These are phyloP conservation scores for Lentinus tigrinus DNA, from an alignment of 768 basidiomycete genomes.

Conservation along the genomic window DNA sequence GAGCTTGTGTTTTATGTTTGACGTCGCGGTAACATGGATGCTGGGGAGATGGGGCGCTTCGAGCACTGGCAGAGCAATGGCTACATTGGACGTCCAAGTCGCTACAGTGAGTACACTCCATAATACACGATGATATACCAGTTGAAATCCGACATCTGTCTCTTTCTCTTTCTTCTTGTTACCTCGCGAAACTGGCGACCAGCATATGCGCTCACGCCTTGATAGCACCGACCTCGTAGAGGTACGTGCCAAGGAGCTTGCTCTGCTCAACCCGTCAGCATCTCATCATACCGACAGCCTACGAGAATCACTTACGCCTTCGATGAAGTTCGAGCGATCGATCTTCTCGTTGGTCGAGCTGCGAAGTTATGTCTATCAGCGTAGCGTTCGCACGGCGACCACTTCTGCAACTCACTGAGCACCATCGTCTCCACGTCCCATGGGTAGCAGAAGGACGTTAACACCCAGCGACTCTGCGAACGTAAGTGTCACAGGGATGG, in stretches of 20 bases:
- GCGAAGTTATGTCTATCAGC: neutral
- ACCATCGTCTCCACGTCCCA: conserved; percentile 94
- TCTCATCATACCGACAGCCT: neutral
- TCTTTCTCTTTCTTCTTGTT: neutral
- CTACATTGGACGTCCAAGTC: too few species aligned
- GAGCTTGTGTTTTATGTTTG: too few species aligned
- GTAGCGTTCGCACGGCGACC: neutral
- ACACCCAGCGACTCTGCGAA: conserved; percentile 87
- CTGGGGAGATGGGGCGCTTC: too few species aligned
- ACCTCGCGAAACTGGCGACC: neutral
- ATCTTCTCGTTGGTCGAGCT: conserved; percentile 96
- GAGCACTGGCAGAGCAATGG: too few species aligned
- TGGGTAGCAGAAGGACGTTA: conserved; percentile 87
- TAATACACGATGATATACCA: too few species aligned
- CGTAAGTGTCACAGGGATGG: conserved; percentile 90
- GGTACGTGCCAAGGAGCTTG: conserved; percentile 76
- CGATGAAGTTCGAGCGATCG: conserved; percentile 84
- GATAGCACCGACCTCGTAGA: conserved; percentile 60
- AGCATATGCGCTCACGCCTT: neutral
- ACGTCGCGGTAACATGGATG: too few species aligned
- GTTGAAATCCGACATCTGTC: too few species aligned
- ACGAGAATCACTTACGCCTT: conserved; percentile 59
- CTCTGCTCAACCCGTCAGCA: conserved; percentile 38
- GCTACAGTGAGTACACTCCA: too few species aligned
- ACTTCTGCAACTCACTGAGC: conserved; percentile 63